Base-by-base conservation (phyloP, 192 early-diverging fungal genomes). In the Entomortierella chlamydospora region DNA sequence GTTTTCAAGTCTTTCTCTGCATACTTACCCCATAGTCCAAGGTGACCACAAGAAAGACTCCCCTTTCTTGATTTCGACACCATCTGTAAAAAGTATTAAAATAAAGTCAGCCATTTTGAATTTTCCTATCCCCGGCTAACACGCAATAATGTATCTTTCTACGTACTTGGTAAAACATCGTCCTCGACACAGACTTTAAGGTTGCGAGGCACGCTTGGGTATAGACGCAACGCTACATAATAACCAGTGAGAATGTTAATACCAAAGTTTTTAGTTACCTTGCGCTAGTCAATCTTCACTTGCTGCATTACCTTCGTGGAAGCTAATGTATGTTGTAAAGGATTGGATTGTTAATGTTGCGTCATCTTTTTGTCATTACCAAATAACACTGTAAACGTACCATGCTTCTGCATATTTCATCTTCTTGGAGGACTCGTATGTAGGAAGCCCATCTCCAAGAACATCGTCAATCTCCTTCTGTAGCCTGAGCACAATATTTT, bases 221-320 rank as follows among this genome's bases (percentile, higher is more conserved):
- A 84, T 26, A 93, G 57, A 15, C 92, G 84, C 20, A 93, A 52
- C 4, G 86, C 81, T 82, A 90, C 87, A 17, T 81, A 81, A 15
- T 37, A 22, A 23, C 4, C 9, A 30, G 11, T 11, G 7, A 25
- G 54, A 56, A 30, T 17, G 20, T 51, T 51, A 25, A 51, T 51
- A 25, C 18, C 50, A 51, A 9, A 41, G 13, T 41, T 41, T 9
- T 41, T 41, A 13, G 39, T 41, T 41, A 41, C 39, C 13, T n/a
- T n/a, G n/a, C n/a, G n/a, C n/a, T n/a, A n/a, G n/a, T n/a, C n/a
- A n/a, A n/a, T n/a, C n/a, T n/a, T n/a, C n/a, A n/a, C n/a, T n/a
- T n/a, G n/a, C n/a, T n/a, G n/a, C n/a, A n/a, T 30, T 55, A 65
- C 52, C 64, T 66, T 66, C 64, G 28, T 66, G 55, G 23, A 66